Conservation (phyloP, 108 stramenopile species). For the Cyclotella choctawhatcheeana region DNA sequence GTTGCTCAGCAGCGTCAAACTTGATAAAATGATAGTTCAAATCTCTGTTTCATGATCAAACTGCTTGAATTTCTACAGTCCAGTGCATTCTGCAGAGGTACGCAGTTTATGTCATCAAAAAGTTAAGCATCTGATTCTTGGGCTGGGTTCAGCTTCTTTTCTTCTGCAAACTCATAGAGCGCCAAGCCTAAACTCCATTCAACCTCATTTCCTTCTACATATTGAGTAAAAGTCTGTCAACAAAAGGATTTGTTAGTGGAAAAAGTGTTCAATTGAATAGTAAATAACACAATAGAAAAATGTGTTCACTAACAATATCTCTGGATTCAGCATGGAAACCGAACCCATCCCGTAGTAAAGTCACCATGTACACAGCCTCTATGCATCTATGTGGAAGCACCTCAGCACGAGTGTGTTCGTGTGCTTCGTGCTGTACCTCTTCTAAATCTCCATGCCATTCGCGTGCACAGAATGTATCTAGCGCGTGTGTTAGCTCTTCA, state of each 20-base stretch:
- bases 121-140: too few relatives aligned
- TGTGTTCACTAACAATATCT: conserved; percentile 66
- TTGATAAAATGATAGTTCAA: too few relatives aligned
- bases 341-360: conserved; percentile 88
- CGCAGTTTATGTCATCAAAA: too few relatives aligned
- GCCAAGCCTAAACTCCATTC: conserved; percentile 93
- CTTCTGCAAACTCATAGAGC: conserved; percentile 57
- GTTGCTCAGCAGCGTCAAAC: too few relatives aligned
- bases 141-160: too few relatives aligned
- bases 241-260: too few relatives aligned
- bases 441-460: conserved; percentile 84
- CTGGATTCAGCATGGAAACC: conserved; percentile 81
- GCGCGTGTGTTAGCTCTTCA: conserved; percentile 76
- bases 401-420: conserved; percentile 75
- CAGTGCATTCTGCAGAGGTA: too few relatives aligned
- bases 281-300: neutral
- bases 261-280: neutral
- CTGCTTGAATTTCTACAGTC: too few relatives aligned
- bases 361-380: conserved; percentile 90
- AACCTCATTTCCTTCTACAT: conserved; percentile 87
- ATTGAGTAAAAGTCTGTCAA: conserved; percentile 74
- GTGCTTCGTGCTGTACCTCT: conserved; percentile 65
- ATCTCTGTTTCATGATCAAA: too few relatives aligned
- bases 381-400: conserved; percentile 87
- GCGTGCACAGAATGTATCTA: conserved; percentile 81